phyloP scores from a whole-genome alignment of 495 filamentous ascomycete species.

The Penicillium robsamsonii region DNA sequence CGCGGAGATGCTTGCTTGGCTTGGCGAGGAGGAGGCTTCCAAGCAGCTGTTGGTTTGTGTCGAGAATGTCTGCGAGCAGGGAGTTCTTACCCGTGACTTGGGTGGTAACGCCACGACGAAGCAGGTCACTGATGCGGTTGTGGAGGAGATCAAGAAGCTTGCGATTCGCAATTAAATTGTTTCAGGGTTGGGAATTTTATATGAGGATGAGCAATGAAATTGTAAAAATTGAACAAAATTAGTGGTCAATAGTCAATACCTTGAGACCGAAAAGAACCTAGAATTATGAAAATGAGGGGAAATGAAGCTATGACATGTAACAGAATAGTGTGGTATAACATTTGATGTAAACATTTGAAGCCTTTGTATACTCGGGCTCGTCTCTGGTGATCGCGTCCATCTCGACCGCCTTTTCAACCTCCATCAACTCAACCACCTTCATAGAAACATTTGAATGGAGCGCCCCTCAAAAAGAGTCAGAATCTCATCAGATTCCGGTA shows the following conservation, averaged over 20 bases:
- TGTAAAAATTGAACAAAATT: not conserved
- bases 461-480: slow-evolving; percentile 2
- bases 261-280: not conserved
- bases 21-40: slow-evolving; percentile 56
- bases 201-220: not conserved
- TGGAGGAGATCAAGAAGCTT: slow-evolving; percentile 52
- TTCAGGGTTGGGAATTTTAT: not conserved
- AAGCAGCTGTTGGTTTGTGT: slow-evolving; percentile 56
- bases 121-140: slow-evolving; percentile 62
- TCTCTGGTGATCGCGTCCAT: not conserved
- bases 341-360: not conserved
- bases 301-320: not conserved
- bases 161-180: not conserved
- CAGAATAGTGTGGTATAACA: not conserved
- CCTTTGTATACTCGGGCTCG: not conserved
- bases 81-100: slow-evolving; percentile 60
- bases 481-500: not conserved
- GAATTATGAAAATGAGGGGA: not conserved
- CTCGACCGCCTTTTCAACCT: slow-evolving; percentile 5
- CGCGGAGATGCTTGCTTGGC: slow-evolving; percentile 66
- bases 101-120: slow-evolving; percentile 54
- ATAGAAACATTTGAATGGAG: slow-evolving; percentile 1
- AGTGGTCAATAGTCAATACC: not conserved
- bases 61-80: slow-evolving; percentile 58
- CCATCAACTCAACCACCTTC: not conserved